These are phyloP conservation scores for Solanum piurae DNA, from an alignment of 257 asterid genomes.

Conservation along the genomic window DNA sequence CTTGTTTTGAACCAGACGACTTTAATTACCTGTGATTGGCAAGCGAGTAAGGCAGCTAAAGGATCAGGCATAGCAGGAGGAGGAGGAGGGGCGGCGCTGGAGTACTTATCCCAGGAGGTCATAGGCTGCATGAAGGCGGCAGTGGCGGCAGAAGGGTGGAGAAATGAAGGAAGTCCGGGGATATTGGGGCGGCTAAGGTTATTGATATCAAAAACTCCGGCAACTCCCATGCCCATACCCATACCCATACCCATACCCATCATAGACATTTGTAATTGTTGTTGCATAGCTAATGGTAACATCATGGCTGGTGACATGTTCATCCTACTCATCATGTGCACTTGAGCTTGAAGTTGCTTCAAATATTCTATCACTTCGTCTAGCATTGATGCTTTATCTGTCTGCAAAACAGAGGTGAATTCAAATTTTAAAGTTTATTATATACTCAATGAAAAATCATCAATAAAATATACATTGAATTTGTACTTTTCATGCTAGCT, in stretches of 20 bases:
- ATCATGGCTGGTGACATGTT: slow-evolving; percentile 53
- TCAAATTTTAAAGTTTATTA: background rate
- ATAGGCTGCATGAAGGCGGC: slow-evolving; percentile 30
- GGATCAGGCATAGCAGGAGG: slow-evolving; percentile 27
- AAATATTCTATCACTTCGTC: slow-evolving; percentile 74
- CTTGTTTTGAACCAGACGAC: background rate
- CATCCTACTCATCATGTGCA: slow-evolving; percentile 58
- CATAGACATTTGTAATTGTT: slow-evolving; percentile 80
- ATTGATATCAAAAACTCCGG: slow-evolving; percentile 49
- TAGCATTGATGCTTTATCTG: slow-evolving; percentile 81
- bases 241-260: slow-evolving; percentile 41
- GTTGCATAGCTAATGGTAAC: slow-evolving; percentile 65
- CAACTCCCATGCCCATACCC: slow-evolving; percentile 48
- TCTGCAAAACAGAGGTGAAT: slow-evolving; percentile 16
- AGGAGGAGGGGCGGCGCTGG: slow-evolving; percentile 10
- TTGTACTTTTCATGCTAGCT: background rate
- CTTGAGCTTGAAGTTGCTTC: slow-evolving; percentile 67
- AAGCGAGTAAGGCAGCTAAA: slow-evolving; percentile 36
- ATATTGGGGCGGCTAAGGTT: slow-evolving; percentile 25
- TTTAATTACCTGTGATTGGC: slow-evolving; percentile 49
- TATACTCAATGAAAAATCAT: background rate
- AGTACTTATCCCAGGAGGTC: slow-evolving; percentile 45
- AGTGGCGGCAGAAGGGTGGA: slow-evolving; percentile 13
- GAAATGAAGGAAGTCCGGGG: slow-evolving; percentile 13
- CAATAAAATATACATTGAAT: background rate